Percentiles rank a stretch among this genome's conserved stretches.
These are phyloP conservation scores for Apiospora phragmitis DNA, from an alignment of 2,329 filamentous ascomycete species.

Conservation along the genomic window DNA sequence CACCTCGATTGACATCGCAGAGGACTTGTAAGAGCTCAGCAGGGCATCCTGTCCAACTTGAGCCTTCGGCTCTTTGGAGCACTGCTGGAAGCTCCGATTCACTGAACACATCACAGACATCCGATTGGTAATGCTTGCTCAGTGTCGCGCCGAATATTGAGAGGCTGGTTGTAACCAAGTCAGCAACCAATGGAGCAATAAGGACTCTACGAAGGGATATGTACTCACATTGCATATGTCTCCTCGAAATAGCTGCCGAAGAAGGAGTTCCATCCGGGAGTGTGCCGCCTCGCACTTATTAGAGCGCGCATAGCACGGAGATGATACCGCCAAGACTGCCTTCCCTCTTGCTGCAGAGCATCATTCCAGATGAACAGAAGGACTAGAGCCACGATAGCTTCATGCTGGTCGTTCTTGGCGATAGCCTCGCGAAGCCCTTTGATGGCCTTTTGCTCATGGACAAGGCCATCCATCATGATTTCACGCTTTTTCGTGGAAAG, in stretches of 20 bases:
- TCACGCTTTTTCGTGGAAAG: background rate
- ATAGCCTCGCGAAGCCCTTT: conserved; percentile 10
- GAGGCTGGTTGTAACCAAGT: background rate
- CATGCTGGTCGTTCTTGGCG: conserved; percentile 6
- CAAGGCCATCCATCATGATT: conserved; percentile 10
- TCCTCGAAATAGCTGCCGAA: conserved; percentile 6
- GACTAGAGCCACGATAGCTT: conserved; percentile 12
- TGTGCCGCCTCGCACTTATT: conserved; percentile 4
- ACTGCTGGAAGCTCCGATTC: conserved; percentile 2
- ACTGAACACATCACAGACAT: background rate
- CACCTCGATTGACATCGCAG: conserved; percentile 1
- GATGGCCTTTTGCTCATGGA: conserved; percentile 14
- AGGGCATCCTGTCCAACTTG: conserved; percentile 15
- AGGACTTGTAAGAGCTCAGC: conserved; percentile 6
- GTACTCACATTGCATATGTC: conserved; percentile 8
- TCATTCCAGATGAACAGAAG: conserved; percentile 16
- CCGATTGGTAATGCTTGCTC: conserved; percentile 5
- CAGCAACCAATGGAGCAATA: background rate
- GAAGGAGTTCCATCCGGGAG: conserved; percentile 1
- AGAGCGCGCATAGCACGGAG: conserved; percentile 14
- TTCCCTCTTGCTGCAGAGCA: conserved; percentile 13
- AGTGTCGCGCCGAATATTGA: conserved; percentile 3
- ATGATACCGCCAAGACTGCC: conserved; percentile 12
- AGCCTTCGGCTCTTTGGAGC: conserved; percentile 10
- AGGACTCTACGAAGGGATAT: background rate